Evolutionary conservation across 2,329 filamentous ascomycete species (phyloP), one percentile per base, ranked within the genome.

Genomic region (Claviceps africana): DNA sequence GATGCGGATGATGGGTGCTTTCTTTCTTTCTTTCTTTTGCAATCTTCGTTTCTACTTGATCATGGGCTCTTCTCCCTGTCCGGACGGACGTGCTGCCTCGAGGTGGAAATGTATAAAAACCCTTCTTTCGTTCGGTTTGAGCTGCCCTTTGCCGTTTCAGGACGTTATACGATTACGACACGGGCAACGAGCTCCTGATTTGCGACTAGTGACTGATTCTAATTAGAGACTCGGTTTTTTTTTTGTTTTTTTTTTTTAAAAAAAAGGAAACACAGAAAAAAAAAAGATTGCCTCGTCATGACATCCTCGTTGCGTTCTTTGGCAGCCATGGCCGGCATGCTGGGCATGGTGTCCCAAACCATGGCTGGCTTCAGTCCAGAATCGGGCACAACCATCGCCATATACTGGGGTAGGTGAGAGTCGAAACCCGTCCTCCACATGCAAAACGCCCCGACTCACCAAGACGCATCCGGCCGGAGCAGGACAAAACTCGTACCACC

Each of bases 401-500:
- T 85, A 1, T 86, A 86, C 64, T 86, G 82, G 82, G 83, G 81
- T 69, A 65, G 59, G 65, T 51, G 15, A 6, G 25, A n/a, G n/a
- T n/a, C n/a, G n/a, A n/a, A n/a, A n/a, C n/a, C n/a, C n/a, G n/a
- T n/a, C n/a, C n/a, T n/a, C n/a, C n/a, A 25, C 21, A 43, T 22
- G 40, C 10, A 25, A 11, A 43, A 25, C 22, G 21, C 7, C 40
- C 5, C 15, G 11, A 21, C 40, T 43, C 21, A 43, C 7, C 13
- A 4, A 13, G 15, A 9, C 40, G 21, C 5, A 21, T 22, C 4
- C 22, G 21, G 17, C 19, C 21, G 8, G 17, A 21, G 42, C 35
- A 70, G 68, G 75, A 4, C 82, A 86, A 61, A 85, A 86, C 62
- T 85, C 81, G 0, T 73, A 70, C 56, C 67, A 70, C 10, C 68